Evolutionary conservation across 805 yeast genomes (phyloP), one percentile per base, ranked within the genome.

Genomic region (Yamadazyma sp.): DNA sequence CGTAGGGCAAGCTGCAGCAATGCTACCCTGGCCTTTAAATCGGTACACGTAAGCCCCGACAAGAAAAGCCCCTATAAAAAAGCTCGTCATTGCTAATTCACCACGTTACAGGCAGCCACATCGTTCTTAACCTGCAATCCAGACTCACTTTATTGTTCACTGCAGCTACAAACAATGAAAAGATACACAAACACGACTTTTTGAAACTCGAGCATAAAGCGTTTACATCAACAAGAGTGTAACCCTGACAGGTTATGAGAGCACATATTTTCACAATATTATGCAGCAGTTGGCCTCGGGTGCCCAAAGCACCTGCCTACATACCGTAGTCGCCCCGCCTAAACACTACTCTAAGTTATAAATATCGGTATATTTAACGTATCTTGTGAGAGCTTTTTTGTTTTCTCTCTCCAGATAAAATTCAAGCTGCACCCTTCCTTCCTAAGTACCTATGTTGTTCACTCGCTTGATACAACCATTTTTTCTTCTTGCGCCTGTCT

Each of bases 401-500:
- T 9, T 9, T 12, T 25, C 28, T 25, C 14, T 25, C 4, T n/a
- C 28, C 28, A 14, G 28, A 13, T 25, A 5, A 21, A 21, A 21
- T 25, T 13, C 14, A n/a, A 12, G 14, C 14, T 25, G 10, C 8
- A 13, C 8, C 16, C 13, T n/a, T 12, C n/a, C 23, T n/a, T 28
- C 11, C 15, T 16, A 5, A 8, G 9, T 6, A 28, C 19, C 28
- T 12, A 39, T 38, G 38, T 32, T 36, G 21, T 31, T 40, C 44
- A 32, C 27, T 43, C 43, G 41, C 33, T 40, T 39, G 23, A n/a
- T 38, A 10, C 36, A 26, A 24, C 15, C 32, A 14, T 27, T 24
- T 9, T 24, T 35, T 7, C 23, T 37, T 20, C 11, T 24, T 12
- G 17, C 29, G 6, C 28, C 50, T 6, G 40, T 41, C 7, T 30